Conservation (phyloP, 805 yeast genomes). For the Monosporozyma servazzii region DNA sequence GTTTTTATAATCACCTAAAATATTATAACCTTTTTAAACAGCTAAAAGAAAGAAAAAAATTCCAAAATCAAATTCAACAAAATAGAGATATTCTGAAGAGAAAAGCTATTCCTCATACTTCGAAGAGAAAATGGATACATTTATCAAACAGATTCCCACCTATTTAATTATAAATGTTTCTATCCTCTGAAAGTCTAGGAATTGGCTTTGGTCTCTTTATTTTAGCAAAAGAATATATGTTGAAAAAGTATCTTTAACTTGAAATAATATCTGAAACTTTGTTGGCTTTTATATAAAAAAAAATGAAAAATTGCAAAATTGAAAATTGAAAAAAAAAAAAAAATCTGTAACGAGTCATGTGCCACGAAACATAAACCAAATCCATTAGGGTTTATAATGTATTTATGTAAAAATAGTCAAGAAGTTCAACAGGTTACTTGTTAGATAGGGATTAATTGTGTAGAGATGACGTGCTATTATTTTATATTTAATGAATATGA, state of each 20-base stretch:
- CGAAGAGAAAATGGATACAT: neutral
- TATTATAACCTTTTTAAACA: neutral
- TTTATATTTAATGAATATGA: neutral
- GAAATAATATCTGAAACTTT: neutral
- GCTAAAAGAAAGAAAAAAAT: neutral
- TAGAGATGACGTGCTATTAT: neutral
- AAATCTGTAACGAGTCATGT: neutral
- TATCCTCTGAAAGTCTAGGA: neutral
- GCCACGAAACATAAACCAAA: neutral
- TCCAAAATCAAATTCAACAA: neutral
- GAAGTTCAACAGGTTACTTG: no score
- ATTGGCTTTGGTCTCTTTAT: neutral
- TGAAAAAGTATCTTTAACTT: neutral
- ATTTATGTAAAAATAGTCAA: neutral
- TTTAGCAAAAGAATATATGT: neutral
- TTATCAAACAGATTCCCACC: neutral
- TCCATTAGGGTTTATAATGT: neutral
- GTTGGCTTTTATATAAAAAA: neutral
- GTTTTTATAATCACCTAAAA: constrained; percentile 24
- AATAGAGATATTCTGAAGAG: neutral
- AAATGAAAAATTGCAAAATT: neutral
- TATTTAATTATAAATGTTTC: neutral
- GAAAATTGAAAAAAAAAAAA: neutral
- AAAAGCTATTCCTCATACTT: neutral
- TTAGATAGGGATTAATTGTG: neutral